Base-by-base conservation (phyloP, 2,329 filamentous ascomycete genomes). In the Arthroderma sp. region DNA sequence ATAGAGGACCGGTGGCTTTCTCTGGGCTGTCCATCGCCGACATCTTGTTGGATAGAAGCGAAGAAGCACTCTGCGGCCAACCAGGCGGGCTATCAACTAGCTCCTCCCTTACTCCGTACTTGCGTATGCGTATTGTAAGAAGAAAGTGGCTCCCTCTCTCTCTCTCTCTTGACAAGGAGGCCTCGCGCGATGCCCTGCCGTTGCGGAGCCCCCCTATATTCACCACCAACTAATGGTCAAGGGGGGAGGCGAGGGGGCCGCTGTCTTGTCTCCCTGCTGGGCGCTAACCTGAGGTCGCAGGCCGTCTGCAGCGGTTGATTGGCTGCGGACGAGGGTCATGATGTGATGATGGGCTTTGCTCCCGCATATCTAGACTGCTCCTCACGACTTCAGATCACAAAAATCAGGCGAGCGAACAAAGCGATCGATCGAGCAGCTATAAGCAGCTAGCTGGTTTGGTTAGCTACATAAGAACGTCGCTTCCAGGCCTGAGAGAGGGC, bases 251-350 rank as follows among this genome's bases (percentile, higher is more conserved):
- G 23, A 51, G 15, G 44, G 44, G 44, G 44, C 44, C 44, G 44
- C 11, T 19, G 44, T 51, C 23, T 28, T 39, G n/a, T n/a, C 35
- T 19, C 44, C 44, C 19, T 51, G 44, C 44, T 51, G 13, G 44
- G 44, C 44, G 44, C 44, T 51, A 51, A 51, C 44, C 44, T 51
- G 44, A 51, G 44, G 44, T 51, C 44, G 44, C 44, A 51, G 44
- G 44, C 44, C 44, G 23, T 51, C 28, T 51, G 28, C 23, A 33
- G 23, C 28, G 25, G 13, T 19, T 51, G 44, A 51, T 51, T 51
- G 44, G 44, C 44, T 33, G 44, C 31, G 5, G 11, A 31, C 44
- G 6, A 7, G 44, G 44, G 44, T 51, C 44, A 31, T 51, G 23
- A 51, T 51, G 44, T 51, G 44, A 51, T 33, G 44, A 51, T 51